Base-by-base conservation (phyloP, 2,329 filamentous ascomycete genomes). In the Shiraia sp. region DNA sequence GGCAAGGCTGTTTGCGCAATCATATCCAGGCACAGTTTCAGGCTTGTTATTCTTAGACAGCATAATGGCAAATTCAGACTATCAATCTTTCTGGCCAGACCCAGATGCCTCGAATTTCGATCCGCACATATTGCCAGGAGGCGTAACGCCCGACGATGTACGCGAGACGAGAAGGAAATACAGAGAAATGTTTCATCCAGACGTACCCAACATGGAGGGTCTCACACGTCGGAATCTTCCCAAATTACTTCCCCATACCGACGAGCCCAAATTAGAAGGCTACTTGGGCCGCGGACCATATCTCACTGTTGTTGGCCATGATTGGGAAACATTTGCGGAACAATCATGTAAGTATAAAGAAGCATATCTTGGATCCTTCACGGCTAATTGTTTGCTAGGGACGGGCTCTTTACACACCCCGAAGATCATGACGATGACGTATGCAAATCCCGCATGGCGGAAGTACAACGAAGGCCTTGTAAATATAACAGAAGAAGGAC, bases 31-130 rank as follows among this genome's bases (percentile, higher is more conserved):
- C 2, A 69, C 66, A 0, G 73, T 79, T 0, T 66, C 70, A 0
- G 79, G 68, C 0, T 61, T 77, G 24, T 40, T 83, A 1, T 72
- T 82, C 7, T 74, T 84, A 1, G 80, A 83, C 55, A 79, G 75
- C 25, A 77, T 80, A 48, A 75, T 83, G 58, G 77, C 80, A 12
- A 79, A 82, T 54, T 74, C 75, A 0, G 76, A 83, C 51, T 77
- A 79, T 22, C 72, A 79, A 2, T 76, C 74, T 5, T 47, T 82
- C 4, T 80, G 79, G 56, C 80, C 80, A 0, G 74, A 83, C 47
- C 79, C 80, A 0, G 78, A 80, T 40, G 66, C 65, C 0, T 45
- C 69, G 1, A 65, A 42, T 4, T 81, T 81, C 48, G 70, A 79
- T 33, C 53, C 57, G 1, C 39, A 49, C 0, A 53, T 52, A 0